Percentiles rank a stretch among this genome's conserved stretches.
These are phyloP conservation scores for Zangia roseola DNA, from an alignment of 768 basidiomycete species.

Conservation along the genomic window DNA sequence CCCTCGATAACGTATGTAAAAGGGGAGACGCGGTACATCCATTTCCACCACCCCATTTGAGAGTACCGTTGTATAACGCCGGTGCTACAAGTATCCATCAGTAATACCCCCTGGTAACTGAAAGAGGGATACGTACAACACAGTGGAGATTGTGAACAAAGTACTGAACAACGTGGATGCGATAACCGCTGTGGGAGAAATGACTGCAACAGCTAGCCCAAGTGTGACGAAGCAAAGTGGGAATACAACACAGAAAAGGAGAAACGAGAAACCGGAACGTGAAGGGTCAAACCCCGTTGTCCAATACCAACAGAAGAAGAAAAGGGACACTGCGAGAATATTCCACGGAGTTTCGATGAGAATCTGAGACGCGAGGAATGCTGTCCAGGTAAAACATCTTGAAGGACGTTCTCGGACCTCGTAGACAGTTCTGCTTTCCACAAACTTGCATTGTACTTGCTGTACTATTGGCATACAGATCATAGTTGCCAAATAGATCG, in stretches of 20 bases:
- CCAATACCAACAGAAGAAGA: constrained; percentile 52
- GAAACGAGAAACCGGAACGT: constrained; percentile 41
- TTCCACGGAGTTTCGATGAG: constrained; percentile 47
- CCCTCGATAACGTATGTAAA: constrained; percentile 54
- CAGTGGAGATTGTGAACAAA: constrained; percentile 40
- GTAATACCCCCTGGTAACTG: not conserved
- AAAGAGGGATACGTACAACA: constrained; percentile 36
- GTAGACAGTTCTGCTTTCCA: constrained; percentile 54
- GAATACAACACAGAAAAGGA: constrained; percentile 37
- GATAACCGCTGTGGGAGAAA: constrained; percentile 41
- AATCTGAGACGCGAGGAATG: constrained; percentile 52
- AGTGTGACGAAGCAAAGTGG: constrained; percentile 47
- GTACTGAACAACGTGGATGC: constrained; percentile 39
- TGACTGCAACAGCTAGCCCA: constrained; percentile 40
- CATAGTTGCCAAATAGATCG: constrained; percentile 51
- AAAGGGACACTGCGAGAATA: constrained; percentile 37
- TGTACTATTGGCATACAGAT: constrained; percentile 47
- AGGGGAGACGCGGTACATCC: constrained; percentile 45
- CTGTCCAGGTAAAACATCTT: constrained; percentile 64
- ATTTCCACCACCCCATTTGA: constrained; percentile 34
- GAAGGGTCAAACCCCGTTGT: constrained; percentile 39
- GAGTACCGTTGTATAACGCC: constrained; percentile 48
- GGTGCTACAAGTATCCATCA: constrained; percentile 30
- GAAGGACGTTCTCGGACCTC: constrained; percentile 64
- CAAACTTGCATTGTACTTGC: constrained; percentile 59